Evolutionary conservation across 257 asterid genomes (phyloP).

Genomic region (Lantana camara): DNA sequence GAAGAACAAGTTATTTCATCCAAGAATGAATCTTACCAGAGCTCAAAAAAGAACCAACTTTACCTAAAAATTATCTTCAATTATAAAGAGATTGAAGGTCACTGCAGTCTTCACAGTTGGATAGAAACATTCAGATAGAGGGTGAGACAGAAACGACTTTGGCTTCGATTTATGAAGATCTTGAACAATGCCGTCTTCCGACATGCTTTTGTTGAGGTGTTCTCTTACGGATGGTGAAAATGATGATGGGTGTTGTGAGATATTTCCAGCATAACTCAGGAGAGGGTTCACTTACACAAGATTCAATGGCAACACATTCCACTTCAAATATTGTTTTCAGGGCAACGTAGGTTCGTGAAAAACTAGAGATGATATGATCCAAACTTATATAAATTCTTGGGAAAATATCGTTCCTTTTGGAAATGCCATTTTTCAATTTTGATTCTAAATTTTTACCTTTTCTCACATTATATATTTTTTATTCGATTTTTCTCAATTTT

Average conservation of each 20-base stretch:
- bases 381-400: no score
- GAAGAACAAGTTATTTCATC: no score
- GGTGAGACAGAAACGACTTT: slow-evolving; percentile 79
- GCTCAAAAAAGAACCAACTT: slow-evolving; percentile 20
- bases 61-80: slow-evolving; percentile 29
- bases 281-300: slow-evolving; percentile 7
- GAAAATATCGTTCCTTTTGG: no score
- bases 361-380: no score
- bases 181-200: slow-evolving; percentile 65
- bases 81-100: slow-evolving; percentile 39
- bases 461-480: no score
- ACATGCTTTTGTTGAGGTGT: slow-evolving; percentile 82
- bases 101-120: slow-evolving; percentile 45
- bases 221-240: slow-evolving; percentile 81
- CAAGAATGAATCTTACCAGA: neutral
- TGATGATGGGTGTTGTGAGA: slow-evolving; percentile 66
- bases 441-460: no score
- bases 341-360: no score
- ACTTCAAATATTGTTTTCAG: no score
- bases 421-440: no score
- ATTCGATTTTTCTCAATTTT: no score
- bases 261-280: slow-evolving; percentile 55
- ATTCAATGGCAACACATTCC: neutral
- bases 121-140: slow-evolving; percentile 87
- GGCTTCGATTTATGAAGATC: slow-evolving; percentile 48